Evolutionary conservation across 352 stramenopile species (phyloP).

Genomic region (Pythium diclinum): DNA sequence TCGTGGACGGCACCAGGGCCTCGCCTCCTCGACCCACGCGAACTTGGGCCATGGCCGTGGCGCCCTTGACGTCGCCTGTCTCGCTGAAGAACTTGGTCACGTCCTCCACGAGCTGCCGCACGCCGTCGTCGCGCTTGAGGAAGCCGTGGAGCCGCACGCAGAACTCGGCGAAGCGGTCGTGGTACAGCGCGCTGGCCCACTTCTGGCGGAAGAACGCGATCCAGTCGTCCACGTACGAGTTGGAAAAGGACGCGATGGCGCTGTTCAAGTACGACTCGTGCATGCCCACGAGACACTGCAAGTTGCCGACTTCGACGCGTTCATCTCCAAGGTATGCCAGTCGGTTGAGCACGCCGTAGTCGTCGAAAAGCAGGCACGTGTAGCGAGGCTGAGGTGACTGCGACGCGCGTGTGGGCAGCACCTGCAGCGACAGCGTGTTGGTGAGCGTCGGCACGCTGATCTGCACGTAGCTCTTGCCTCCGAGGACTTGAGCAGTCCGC

Average conservation of each 20-base stretch:
- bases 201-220: slow-evolving; percentile 79
- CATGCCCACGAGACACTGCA: slow-evolving; percentile 73
- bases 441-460: slow-evolving; percentile 69
- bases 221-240: slow-evolving; percentile 75
- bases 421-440: slow-evolving; percentile 63
- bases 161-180: slow-evolving; percentile 81
- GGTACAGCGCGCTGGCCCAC: slow-evolving; percentile 69
- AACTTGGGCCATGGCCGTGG: slow-evolving; percentile 51
- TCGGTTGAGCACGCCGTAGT: slow-evolving; percentile 66
- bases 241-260: slow-evolving; percentile 66
- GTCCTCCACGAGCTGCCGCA: slow-evolving; percentile 61
- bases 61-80: slow-evolving; percentile 64
- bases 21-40: slow-evolving; percentile 65
- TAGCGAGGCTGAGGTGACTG: slow-evolving; percentile 34
- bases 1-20: slow-evolving; percentile 59
- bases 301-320: slow-evolving; percentile 56
- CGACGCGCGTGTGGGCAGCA: slow-evolving; percentile 46
- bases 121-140: slow-evolving; percentile 65
- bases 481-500: slow-evolving; percentile 35
- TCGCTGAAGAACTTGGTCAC: slow-evolving; percentile 55
- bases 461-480: slow-evolving; percentile 63
- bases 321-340: slow-evolving; percentile 67
- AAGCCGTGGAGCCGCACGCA: slow-evolving; percentile 51
- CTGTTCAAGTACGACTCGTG: slow-evolving; percentile 88
- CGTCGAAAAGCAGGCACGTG: slow-evolving; percentile 70